Evolutionary conservation across 2,329 filamentous ascomycete genomes (phyloP).

Genomic region (Verticillium nonalfalfae): DNA sequence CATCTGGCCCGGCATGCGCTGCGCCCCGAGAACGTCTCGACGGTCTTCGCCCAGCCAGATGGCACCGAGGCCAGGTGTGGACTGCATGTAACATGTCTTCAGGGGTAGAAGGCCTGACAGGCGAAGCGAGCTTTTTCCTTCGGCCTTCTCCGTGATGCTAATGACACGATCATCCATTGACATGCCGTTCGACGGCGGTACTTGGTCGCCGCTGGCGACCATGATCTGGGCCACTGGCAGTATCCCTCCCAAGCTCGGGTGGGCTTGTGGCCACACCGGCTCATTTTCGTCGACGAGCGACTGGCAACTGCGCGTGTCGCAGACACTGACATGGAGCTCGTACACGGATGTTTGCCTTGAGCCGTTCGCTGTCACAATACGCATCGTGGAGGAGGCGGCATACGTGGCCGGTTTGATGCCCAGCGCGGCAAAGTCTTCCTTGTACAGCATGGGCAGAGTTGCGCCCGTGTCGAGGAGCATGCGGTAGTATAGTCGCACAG

Average conservation of each 20-base stretch:
- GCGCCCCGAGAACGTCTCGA: slow-evolving; percentile 33
- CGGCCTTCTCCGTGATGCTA: slow-evolving; percentile 4
- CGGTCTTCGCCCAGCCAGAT: slow-evolving; percentile 36
- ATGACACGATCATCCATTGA: neutral
- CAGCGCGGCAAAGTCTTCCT: slow-evolving; percentile 25
- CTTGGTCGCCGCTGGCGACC: neutral
- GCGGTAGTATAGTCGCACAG: slow-evolving; percentile 22
- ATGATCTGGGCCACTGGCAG: slow-evolving; percentile 9
- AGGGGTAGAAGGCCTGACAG: slow-evolving; percentile 37
- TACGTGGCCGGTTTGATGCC: slow-evolving; percentile 25
- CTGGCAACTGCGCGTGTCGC: slow-evolving; percentile 16
- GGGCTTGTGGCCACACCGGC: slow-evolving; percentile 11
- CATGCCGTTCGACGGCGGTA: neutral
- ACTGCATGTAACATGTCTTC: slow-evolving; percentile 31
- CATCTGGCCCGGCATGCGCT: slow-evolving; percentile 29
- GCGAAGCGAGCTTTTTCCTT: slow-evolving; percentile 16
- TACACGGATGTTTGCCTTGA: slow-evolving; percentile 17
- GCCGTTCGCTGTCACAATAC: slow-evolving; percentile 13
- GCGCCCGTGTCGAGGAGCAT: slow-evolving; percentile 36
- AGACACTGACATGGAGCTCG: slow-evolving; percentile 26
- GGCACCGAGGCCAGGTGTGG: slow-evolving; percentile 25
- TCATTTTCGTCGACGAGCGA: slow-evolving; percentile 16
- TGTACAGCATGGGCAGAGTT: slow-evolving; percentile 29
- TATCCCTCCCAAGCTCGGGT: slow-evolving; percentile 9
- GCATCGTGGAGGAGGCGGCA: slow-evolving; percentile 26